Percentiles rank a stretch among this genome's conserved stretches.
phyloP scores from a whole-genome alignment of 352 stramenopile genomes.

The Phytophthora pini region DNA sequence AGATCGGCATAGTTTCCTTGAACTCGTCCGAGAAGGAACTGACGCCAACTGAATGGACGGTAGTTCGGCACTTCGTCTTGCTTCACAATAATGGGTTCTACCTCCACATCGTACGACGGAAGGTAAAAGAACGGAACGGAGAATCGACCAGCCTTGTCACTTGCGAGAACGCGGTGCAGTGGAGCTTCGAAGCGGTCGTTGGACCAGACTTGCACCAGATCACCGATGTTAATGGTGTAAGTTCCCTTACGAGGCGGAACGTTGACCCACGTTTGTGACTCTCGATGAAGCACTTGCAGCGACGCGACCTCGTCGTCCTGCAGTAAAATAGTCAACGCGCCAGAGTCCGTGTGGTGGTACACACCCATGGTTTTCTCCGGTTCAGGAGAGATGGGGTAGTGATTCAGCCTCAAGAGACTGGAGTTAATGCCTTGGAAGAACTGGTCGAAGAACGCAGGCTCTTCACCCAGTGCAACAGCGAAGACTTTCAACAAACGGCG shows the following conservation, averaged over 20 bases:
- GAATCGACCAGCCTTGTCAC: slow-evolving; percentile 42
- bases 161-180: slow-evolving; percentile 55
- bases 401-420: slow-evolving; percentile 92
- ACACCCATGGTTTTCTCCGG: slow-evolving; percentile 56
- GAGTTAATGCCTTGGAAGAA: slow-evolving; percentile 77
- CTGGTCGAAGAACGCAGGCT: slow-evolving; percentile 58
- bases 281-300: slow-evolving; percentile 53
- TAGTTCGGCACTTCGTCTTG: slow-evolving; percentile 55
- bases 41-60: slow-evolving; percentile 83
- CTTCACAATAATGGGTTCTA: slow-evolving; percentile 62
- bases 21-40: slow-evolving; percentile 4
- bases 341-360: slow-evolving; percentile 64
- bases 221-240: slow-evolving; percentile 67
- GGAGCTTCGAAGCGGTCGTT: slow-evolving; percentile 55
- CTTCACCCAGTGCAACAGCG: slow-evolving; percentile 55
- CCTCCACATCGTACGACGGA: slow-evolving; percentile 61
- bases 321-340: slow-evolving; percentile 56
- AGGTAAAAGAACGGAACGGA: slow-evolving; percentile 74
- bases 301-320: slow-evolving; percentile 57
- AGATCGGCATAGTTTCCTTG: slow-evolving; percentile 12
- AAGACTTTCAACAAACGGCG: slow-evolving; percentile 64
- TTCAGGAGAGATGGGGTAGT: slow-evolving; percentile 81
- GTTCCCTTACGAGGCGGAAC: slow-evolving; percentile 52
- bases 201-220: slow-evolving; percentile 66
- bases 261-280: slow-evolving; percentile 48